Evolutionary conservation across 2,329 filamentous ascomycete genomes (phyloP), one percentile per base, ranked within the genome.

Genomic region (Penicillium digitatum): DNA sequence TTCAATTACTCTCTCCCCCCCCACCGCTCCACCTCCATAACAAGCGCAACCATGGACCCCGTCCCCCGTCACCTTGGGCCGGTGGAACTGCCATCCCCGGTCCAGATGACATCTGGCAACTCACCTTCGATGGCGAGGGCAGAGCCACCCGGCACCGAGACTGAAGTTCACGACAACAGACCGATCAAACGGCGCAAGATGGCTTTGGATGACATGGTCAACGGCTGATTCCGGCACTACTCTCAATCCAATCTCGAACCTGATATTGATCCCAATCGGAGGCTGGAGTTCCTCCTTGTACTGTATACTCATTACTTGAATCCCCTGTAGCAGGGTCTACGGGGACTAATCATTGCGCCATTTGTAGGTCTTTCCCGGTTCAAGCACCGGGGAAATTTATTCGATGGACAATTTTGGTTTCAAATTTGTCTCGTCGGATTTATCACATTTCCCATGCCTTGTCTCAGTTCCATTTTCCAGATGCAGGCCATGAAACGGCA

Each of bases 181-280:
- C 72, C 71, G 5, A 38, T 69, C 12, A 74, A 74, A 53, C 63
- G 72, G 39, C 70, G 69, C 31, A 72, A 69, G 45, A 74, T 74
- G 72, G 71, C 72, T 14, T 52, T 74, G 52, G 69, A 74, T 48
- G 72, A 74, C 47, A 74, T 74, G 65, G 72, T 74, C 18, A 74
- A 74, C 45, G 72, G 67, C 39, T 74, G 51, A 62, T 40, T 38
- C 22, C 16, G 16, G 16, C n/a, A 34, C 20, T 20, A 3, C 27
- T 43, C 22, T 26, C 22, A 14, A 18, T 10, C 18, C 14, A 29
- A 40, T 38, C 22, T 27, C 20, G 38, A 39, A 40, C 42, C n/a
- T 48, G 40, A 47, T 47, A 32, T 43, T 48, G 18, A 52, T 35
- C 37, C 20, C 35, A 35, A 37, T 47, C 9, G 44, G 48, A 35